These are phyloP conservation scores for Phaeosphaeriaceae sp. DNA, from an alignment of 2,329 filamentous ascomycete species.

Conservation along the genomic window DNA sequence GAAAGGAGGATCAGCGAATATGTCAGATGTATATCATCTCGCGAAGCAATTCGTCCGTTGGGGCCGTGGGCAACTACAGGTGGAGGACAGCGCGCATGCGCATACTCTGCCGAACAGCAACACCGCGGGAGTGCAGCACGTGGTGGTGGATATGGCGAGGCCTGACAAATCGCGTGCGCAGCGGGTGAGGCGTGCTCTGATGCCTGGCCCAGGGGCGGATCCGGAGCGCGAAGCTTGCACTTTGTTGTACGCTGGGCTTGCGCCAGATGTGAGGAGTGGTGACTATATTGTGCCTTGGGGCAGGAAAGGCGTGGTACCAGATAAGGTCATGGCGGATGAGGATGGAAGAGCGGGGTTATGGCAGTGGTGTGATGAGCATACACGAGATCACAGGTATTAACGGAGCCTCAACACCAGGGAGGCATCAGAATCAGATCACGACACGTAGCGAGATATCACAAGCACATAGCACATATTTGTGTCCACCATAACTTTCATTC, in stretches of 20 bases:
- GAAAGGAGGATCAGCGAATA: background rate
- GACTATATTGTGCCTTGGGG: conserved; percentile 30
- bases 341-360: background rate
- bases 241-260: conserved; percentile 27
- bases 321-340: conserved; percentile 11
- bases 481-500: conserved; percentile 48
- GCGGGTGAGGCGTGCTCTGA: conserved; percentile 9
- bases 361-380: background rate
- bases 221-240: conserved; percentile 25
- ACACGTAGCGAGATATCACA: conserved; percentile 4
- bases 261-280: conserved; percentile 19
- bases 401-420: background rate
- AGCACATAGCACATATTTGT: conserved; percentile 18
- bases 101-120: conserved; percentile 13
- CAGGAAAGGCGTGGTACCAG: conserved; percentile 20
- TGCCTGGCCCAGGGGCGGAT: conserved; percentile 2
- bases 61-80: no score
- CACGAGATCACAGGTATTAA: background rate
- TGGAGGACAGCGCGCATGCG: conserved; percentile 5
- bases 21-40: conserved; percentile 1
- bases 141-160: conserved; percentile 11
- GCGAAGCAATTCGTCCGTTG: conserved; percentile 11
- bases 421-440: background rate
- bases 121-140: conserved; percentile 16
- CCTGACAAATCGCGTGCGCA: background rate